Evolutionary conservation across 2,329 filamentous ascomycete species (phyloP).

Genomic region (Dactylellina sp.): DNA sequence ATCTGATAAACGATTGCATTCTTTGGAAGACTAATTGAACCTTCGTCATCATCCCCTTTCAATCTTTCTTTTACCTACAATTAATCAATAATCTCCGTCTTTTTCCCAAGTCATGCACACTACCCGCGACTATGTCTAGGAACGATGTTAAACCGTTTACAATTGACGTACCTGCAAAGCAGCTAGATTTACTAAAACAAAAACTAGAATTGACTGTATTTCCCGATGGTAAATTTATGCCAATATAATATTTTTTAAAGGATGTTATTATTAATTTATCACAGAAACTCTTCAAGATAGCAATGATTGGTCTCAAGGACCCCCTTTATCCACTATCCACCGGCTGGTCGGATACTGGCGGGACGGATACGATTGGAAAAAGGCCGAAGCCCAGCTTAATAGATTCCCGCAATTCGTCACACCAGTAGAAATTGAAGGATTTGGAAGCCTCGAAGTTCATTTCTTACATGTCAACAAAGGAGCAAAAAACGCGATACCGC

Average conservation of each 20-base stretch:
- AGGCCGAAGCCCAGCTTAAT: conserved; percentile 72
- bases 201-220: conserved; percentile 31
- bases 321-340: conserved; percentile 58
- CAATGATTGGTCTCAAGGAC: conserved; percentile 54
- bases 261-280: conserved; percentile 6
- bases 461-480: conserved; percentile 72
- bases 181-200: conserved; percentile 22
- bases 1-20: too few relatives aligned
- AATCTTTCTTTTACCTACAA: too few relatives aligned
- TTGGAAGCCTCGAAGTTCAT: conserved; percentile 72
- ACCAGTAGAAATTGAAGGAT: conserved; percentile 69
- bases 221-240: conserved; percentile 31
- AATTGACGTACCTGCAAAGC: conserved; percentile 19
- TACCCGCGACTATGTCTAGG: conserved; percentile 12
- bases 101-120: too few relatives aligned
- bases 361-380: conserved; percentile 72
- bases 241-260: not conserved
- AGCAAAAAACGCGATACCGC: conserved; percentile 70
- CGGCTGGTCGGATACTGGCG: conserved; percentile 64
- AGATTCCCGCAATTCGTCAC: conserved; percentile 71
- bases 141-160: conserved; percentile 30
- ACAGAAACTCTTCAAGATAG: conserved; percentile 30
- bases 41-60: too few relatives aligned
- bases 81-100: too few relatives aligned
- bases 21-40: too few relatives aligned